phyloP scores from a whole-genome alignment of 1,284 basidiomycete genomes.

The Grifola frondosa region DNA sequence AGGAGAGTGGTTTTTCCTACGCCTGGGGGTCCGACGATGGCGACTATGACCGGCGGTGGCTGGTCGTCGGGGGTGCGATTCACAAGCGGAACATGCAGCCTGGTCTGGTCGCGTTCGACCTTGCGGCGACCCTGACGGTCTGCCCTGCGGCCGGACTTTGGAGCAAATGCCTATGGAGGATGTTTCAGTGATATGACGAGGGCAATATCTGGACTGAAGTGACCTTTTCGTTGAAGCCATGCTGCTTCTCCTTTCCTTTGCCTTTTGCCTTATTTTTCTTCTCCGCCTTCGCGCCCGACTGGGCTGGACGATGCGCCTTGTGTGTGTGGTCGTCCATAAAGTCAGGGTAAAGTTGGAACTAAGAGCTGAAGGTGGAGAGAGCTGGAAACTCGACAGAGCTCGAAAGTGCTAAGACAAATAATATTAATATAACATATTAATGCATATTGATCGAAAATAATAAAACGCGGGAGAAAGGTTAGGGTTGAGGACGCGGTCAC shows the following conservation, averaged over 20 bases:
- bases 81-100: constrained; percentile 94
- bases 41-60: constrained; percentile 93
- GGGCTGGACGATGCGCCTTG: constrained; percentile 75
- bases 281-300: constrained; percentile 71
- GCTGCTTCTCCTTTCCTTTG: constrained; percentile 63
- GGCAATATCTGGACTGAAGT: constrained; percentile 15
- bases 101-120: constrained; percentile 91
- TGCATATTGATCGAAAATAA: constrained; percentile 8
- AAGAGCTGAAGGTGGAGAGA: background rate
- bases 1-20: constrained; percentile 96
- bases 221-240: constrained; percentile 91
- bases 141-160: constrained; percentile 84
- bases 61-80: constrained; percentile 91
- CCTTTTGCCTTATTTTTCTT: constrained; percentile 61
- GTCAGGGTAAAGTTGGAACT: background rate
- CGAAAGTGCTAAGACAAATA: background rate
- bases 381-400: background rate
- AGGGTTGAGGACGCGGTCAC: constrained; percentile 17
- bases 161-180: constrained; percentile 81
- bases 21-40: constrained; percentile 96
- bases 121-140: constrained; percentile 89
- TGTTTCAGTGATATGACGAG: background rate
- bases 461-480: constrained; percentile 6
- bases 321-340: constrained; percentile 69
- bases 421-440: no score